Base-by-base conservation (phyloP, 306 rosid species). In the Betula pendula region DNA sequence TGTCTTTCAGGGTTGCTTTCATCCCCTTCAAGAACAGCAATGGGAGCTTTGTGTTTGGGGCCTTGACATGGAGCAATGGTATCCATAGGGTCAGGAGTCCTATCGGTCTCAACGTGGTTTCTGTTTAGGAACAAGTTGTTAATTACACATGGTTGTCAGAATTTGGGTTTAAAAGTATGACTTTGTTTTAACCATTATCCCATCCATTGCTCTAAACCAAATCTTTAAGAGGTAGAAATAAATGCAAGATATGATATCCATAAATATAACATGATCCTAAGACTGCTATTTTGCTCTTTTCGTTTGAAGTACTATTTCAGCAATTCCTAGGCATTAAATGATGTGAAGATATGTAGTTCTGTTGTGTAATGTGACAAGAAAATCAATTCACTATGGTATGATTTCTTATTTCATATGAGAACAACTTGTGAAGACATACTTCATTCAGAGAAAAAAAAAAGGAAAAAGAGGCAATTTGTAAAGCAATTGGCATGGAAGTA, bases 41-140 rank as follows among this genome's bases (percentile, higher is more conserved):
- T 66, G 90, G 92, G 43, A 82, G 83, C 79, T 89, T 89, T 82
- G 90, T 91, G 79, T 86, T 91, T 86, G 94, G 94, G 77, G 80
- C 92, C 75, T 86, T 91, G 87, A 83, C 74, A 60, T 91, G 97
- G 91, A 85, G 73, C 52, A 89, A 88, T 68, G 89, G 89, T 44
- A 81, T 75, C 52, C 85, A 91, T 14, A 78, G 77, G 2, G 91
- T 85, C 27, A 87, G 91, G 81, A 91, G 92, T 85, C 91, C 90
- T 29, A 82, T 89, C 48, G 91, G 86, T 83, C 81, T 88, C 51
- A 89, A 86, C 10, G 87, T 88, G 24, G 48, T 83, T 72, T 79
- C 82, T 59, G 42, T 43, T 67, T 84, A 81, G 80, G 52, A 22
- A 75, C 77, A 68, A 83, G 35, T 40, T 43, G 40, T 65, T 50